phyloP scores from a whole-genome alignment of 352 stramenopile genomes.

The Globisporangium paroecandrum region DNA sequence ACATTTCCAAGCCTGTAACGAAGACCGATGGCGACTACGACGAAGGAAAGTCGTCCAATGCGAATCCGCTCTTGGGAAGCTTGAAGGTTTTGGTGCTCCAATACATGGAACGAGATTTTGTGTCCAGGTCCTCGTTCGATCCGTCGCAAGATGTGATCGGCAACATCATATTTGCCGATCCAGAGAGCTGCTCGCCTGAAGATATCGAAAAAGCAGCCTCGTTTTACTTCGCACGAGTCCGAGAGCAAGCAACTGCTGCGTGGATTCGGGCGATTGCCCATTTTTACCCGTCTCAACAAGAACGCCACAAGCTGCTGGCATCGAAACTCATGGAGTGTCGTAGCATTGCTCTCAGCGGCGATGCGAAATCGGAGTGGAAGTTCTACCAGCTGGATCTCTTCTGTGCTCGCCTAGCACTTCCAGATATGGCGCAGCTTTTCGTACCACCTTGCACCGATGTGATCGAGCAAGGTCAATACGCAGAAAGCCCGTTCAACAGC shows the following conservation, averaged over 20 bases:
- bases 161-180: slow-evolving; percentile 38
- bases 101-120: slow-evolving; percentile 34
- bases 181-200: slow-evolving; percentile 23
- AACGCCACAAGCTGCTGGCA: slow-evolving; percentile 52
- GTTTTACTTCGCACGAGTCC: slow-evolving; percentile 51
- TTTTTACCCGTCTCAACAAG: slow-evolving; percentile 69
- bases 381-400: slow-evolving; percentile 80
- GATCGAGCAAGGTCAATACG: slow-evolving; percentile 38
- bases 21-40: slow-evolving; percentile 19
- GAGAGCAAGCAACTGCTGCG: slow-evolving; percentile 62
- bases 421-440: slow-evolving; percentile 75
- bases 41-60: slow-evolving; percentile 17
- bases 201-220: slow-evolving; percentile 44
- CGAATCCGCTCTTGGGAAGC: slow-evolving; percentile 68
- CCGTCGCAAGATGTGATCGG: slow-evolving; percentile 32
- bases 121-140: slow-evolving; percentile 11
- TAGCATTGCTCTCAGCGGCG: slow-evolving; percentile 25
- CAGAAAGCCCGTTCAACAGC: slow-evolving; percentile 16
- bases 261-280: slow-evolving; percentile 73
- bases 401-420: slow-evolving; percentile 67
- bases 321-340: slow-evolving; percentile 57
- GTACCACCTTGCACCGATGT: slow-evolving; percentile 66
- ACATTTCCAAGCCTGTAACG: slow-evolving; percentile 31
- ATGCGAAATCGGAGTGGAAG: slow-evolving; percentile 41
- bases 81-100: slow-evolving; percentile 64